Conservation (phyloP, 345 rosid species). For the Lepidium didymum region DNA sequence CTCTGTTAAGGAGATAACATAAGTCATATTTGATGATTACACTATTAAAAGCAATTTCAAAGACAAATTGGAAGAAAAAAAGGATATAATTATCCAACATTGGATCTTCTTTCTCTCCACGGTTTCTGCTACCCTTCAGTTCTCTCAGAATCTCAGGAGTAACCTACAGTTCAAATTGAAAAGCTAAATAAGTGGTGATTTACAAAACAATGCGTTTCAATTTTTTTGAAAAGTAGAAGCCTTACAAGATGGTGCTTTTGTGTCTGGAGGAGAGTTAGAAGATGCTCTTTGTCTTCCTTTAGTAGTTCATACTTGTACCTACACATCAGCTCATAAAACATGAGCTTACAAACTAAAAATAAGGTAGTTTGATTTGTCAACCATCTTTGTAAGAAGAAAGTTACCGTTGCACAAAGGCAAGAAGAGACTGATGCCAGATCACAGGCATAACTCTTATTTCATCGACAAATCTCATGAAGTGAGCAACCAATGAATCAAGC, state of each 20-base stretch:
- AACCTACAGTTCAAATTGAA: slow-evolving; percentile 36
- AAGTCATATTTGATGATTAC: neutral
- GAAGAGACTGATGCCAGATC: slow-evolving; percentile 97
- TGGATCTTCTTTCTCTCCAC: slow-evolving; percentile 82
- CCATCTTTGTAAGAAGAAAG: neutral
- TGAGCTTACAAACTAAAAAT: neutral
- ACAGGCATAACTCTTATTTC: slow-evolving; percentile 91
- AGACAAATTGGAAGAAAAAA: slow-evolving; percentile 1
- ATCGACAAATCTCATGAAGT: slow-evolving; percentile 71
- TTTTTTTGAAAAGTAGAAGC: neutral
- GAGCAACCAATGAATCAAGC: slow-evolving; percentile 69
- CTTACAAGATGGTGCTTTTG: slow-evolving; percentile 80
- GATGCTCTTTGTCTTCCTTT: slow-evolving; percentile 78
- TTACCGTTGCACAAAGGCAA: slow-evolving; percentile 85
- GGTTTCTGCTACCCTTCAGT: slow-evolving; percentile 66
- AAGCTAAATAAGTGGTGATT: neutral
- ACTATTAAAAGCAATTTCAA: neutral
- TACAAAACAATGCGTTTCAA: neutral
- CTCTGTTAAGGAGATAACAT: slow-evolving; percentile 48
- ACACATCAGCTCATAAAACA: slow-evolving; percentile 1
- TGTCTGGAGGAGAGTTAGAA: slow-evolving; percentile 48
- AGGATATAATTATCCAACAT: slow-evolving; percentile 66
- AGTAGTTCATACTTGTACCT: slow-evolving; percentile 82
- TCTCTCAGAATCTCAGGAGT: slow-evolving; percentile 82
- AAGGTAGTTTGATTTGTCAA: neutral